Conservation (phyloP, 163 green algal species). For the Trebouxia gelatinosa region DNA sequence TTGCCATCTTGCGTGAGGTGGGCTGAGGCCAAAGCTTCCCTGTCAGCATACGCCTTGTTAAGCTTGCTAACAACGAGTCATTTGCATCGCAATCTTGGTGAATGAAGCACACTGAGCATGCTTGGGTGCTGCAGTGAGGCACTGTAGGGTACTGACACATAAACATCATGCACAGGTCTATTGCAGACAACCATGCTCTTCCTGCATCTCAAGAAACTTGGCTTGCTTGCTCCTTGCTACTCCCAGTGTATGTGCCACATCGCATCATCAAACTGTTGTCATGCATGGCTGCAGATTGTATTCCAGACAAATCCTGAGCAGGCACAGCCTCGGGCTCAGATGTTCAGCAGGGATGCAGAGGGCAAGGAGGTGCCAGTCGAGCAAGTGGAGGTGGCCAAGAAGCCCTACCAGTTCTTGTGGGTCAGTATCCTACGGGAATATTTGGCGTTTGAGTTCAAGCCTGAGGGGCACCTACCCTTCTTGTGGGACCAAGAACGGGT, state of each 20-base stretch:
- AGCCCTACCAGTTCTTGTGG: slow-evolving; percentile 91
- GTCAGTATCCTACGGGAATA: slow-evolving; percentile 66
- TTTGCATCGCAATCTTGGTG: slow-evolving; percentile 9
- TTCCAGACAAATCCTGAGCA: slow-evolving; percentile 46
- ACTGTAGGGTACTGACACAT: no score
- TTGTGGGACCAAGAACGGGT: slow-evolving; percentile 73
- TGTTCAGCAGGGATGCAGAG: slow-evolving; percentile 45
- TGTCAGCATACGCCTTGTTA: no score
- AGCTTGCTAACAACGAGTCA: slow-evolving; percentile 1
- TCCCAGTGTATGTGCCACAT: background rate
- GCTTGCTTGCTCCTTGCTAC: background rate
- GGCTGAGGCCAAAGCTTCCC: background rate
- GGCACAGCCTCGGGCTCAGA: slow-evolving; percentile 48
- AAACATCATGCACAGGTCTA: slow-evolving; percentile 1
- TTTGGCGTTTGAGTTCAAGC: slow-evolving; percentile 52
- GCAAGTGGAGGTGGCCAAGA: slow-evolving; percentile 60
- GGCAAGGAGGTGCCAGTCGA: slow-evolving; percentile 30
- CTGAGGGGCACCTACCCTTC: slow-evolving; percentile 38
- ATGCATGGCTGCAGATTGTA: slow-evolving; percentile 46
- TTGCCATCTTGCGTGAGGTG: slow-evolving; percentile 91
- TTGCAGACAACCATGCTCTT: no score
- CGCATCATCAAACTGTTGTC: background rate
- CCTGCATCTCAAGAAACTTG: background rate
- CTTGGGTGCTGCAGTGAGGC: background rate
- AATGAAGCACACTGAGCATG: background rate